Base-by-base conservation (phyloP, 768 basidiomycete species). In the Trichaptum fuscoviolaceum region DNA sequence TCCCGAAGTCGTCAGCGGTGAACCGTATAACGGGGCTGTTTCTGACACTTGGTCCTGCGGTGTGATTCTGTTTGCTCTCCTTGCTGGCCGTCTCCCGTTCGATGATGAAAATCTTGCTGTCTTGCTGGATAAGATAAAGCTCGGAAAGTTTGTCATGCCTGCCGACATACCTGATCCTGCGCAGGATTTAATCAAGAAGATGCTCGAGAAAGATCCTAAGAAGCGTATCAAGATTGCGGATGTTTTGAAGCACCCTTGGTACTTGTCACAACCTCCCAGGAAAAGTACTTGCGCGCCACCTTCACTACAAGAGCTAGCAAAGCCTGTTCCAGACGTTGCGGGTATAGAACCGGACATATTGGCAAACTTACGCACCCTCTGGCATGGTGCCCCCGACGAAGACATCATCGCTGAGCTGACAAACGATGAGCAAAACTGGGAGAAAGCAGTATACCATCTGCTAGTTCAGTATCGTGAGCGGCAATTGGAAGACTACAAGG, bases 41-140 rank as follows among this genome's bases (percentile, higher is more conserved):
- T 88, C 94, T 23, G 96, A 99, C 77, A 93, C 96, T 74, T 98
- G 96, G 96, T 96, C 95, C 57, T 96, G 95, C 72, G 96, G 96
- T 65, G 87, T 99, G 73, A 95, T 96, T 70, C 84, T 99, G 65
- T 94, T 87, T 71, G 93, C 94, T 23, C 81, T 99, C n/a, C 82
- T 98, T 52, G 86, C 87, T 4, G 94, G 95, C 7, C 82, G 85
- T 58, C 82, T 97, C n/a, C 96, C 96, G 0, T 98, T 98, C 72
- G 95, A 98, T 74, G 90, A 96, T 73, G 92, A 95, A 70, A 89
- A 96, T 72, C 82, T 91, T 62, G 82, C 84, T 1, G 78, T 83
- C 12, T 81, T 99, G n/a, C 82, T 96, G 52, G 85, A 89, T 69
- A 93, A 92, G 76, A 91, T 99, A 69, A 87, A 87, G 69, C 70